A percentile compares a stretch with the other conserved stretches of the same genome.
phyloP scores from a whole-genome alignment of 225 moss, liverwort and hornwort species.

The Physcomitrium patens region DNA sequence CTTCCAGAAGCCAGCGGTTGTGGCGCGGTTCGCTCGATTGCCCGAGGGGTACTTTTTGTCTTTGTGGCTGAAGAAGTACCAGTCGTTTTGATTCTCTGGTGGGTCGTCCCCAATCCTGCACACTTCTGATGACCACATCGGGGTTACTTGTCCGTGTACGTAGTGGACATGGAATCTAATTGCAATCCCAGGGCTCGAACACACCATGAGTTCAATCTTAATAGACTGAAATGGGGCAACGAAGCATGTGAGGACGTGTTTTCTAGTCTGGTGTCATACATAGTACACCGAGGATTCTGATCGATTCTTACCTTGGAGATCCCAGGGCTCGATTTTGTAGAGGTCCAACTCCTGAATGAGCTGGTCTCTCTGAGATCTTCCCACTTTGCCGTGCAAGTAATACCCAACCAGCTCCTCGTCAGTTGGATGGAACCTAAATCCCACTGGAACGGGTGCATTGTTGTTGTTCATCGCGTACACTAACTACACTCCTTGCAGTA shows the following conservation, averaged over 20 bases:
- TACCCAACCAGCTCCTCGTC: constrained; percentile 59
- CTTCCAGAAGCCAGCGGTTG: constrained; percentile 83
- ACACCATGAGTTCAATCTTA: too few species aligned
- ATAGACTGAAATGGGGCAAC: too few species aligned
- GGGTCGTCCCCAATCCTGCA: constrained; percentile 64
- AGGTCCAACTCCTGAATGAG: constrained; percentile 76
- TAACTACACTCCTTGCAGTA: too few species aligned
- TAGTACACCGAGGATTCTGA: too few species aligned
- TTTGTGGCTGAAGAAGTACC: constrained; percentile 88
- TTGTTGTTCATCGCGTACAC: constrained; percentile 40
- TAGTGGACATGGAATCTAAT: too few species aligned
- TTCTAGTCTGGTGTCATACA: too few species aligned
- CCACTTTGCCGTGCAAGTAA: constrained; percentile 52
- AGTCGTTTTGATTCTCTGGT: constrained; percentile 56
- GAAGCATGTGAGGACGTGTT: too few species aligned
- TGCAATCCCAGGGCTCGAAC: too few species aligned
- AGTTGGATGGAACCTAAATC: constrained; percentile 58
- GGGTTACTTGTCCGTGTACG: too few species aligned
- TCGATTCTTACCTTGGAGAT: constrained; percentile 58
- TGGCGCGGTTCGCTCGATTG: constrained; percentile 82
- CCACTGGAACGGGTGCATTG: constrained; percentile 47
- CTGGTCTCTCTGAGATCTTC: constrained; percentile 46
- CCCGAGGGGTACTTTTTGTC: constrained; percentile 91
- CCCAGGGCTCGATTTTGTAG: constrained; percentile 83
- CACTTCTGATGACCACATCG: constrained; percentile 38